Evolutionary conservation across 352 stramenopile species (phyloP).

Genomic region (Phytophthora hybrid): DNA sequence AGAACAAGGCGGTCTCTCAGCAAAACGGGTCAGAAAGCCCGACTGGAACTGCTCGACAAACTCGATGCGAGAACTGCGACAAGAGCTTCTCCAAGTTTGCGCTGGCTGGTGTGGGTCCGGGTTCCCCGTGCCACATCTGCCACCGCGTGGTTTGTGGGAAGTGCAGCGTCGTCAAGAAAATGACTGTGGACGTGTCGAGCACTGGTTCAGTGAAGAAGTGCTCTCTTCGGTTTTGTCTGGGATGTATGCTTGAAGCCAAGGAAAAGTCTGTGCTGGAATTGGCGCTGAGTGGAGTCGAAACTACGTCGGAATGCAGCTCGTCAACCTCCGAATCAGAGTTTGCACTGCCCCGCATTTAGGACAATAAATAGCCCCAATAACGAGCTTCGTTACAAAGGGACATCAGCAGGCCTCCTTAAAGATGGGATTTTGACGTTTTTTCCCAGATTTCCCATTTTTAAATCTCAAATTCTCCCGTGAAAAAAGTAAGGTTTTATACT

Average conservation of each 20-base stretch:
- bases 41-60: background rate
- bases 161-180: conserved; percentile 1
- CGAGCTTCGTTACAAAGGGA: background rate
- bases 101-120: background rate
- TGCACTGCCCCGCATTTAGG: background rate
- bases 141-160: background rate
- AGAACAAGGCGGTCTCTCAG: conserved; percentile 29
- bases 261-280: background rate
- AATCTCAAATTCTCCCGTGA: no score
- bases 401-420: no score
- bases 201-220: background rate
- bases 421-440: no score
- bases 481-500: no score
- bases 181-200: background rate
- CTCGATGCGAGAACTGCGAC: background rate
- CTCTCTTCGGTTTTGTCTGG: background rate
- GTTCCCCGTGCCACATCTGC: background rate
- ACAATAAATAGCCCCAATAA: background rate
- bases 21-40: background rate
- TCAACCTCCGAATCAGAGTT: background rate
- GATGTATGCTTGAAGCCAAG: background rate
- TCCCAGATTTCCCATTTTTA: no score
- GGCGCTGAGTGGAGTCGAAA: conserved; percentile 2
- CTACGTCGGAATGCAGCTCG: background rate
- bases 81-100: conserved; percentile 5